Conservation (phyloP, 2,329 filamentous ascomycete species). For the Mycosphaerella sp. region DNA sequence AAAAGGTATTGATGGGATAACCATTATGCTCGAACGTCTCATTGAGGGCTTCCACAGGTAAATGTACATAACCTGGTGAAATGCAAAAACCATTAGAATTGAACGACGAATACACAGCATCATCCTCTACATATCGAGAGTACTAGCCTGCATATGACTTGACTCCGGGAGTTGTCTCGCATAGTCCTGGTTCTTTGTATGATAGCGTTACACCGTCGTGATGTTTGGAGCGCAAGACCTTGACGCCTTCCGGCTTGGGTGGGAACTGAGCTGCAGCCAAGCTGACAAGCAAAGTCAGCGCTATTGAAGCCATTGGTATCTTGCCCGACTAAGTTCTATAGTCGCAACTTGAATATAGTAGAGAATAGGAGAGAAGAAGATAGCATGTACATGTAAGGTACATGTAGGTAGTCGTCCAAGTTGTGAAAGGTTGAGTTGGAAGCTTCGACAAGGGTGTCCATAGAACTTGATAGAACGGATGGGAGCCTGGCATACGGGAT, state of each 20-base stretch:
- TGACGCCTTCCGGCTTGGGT: slow-evolving; percentile 32
- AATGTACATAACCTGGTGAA: slow-evolving; percentile 35
- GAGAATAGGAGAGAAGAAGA: background rate
- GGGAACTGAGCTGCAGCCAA: slow-evolving; percentile 18
- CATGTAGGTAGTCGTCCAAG: background rate
- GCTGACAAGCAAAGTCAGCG: background rate
- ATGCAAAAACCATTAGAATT: background rate
- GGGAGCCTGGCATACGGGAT: background rate
- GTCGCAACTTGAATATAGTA: background rate
- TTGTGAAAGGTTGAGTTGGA: background rate
- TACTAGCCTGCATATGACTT: slow-evolving; percentile 38
- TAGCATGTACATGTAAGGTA: background rate
- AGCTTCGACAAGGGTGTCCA: background rate
- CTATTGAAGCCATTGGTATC: background rate
- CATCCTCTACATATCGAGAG: too few relatives aligned
- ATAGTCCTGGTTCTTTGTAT: slow-evolving; percentile 50
- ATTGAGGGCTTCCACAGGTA: slow-evolving; percentile 28
- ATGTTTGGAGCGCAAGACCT: slow-evolving; percentile 34
- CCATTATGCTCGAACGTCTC: slow-evolving; percentile 35
- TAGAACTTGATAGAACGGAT: background rate
- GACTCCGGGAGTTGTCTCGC: slow-evolving; percentile 49
- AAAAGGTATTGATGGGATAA: slow-evolving; percentile 48
- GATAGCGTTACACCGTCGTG: slow-evolving; percentile 43
- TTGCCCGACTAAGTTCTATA: background rate
- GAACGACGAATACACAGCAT: background rate